Base-by-base conservation (phyloP, 2,329 filamentous ascomycete species). In the Colletotrichum sp. region DNA sequence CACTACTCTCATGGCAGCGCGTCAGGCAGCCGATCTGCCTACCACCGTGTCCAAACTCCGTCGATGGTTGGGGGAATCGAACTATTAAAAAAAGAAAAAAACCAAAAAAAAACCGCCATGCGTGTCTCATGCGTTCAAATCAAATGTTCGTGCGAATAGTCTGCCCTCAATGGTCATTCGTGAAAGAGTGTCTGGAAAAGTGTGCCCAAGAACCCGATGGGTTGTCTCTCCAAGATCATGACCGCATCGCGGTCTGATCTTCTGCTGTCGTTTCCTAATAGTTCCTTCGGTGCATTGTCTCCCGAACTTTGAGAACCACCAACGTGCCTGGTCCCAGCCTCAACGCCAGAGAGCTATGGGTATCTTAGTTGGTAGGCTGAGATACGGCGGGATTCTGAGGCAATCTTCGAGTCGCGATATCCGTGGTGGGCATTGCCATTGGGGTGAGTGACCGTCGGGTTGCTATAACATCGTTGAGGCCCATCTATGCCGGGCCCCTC, bases 71-170 rank as follows among this genome's bases (percentile, higher is more conserved):
- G 69, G 67, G 30, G 49, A 65, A 28, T 55, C 26, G 59, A 55
- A 72, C 34, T 70, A 52, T 21, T 3, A 21, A 62, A 60, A 39
- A 63, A 34, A 63, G n/a, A 55, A 49, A 63, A 32, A 66, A 32
- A 49, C 32, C 63, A n/a, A 63, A 28, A 60, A 36, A 63, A 28
- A 63, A 28, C 55, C 67, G 59, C 73, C 76, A 80, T 80, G 63
- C 77, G 76, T 77, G 60, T 71, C 78, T 78, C 78, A 79, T 81
- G 78, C 52, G 52, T 62, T 49, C 8, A 18, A 36, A 71, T 75
- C 21, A 57, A 71, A 71, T 39, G 21, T 30, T 75, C 52, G 52
- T 70, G 66, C 36, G 36, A 16, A n/a, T 64, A 63, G 55, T 70
- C 34, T 21, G 15, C n/a, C 52, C n/a, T 26, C 32, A 9, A 59